Percentiles rank a stretch among this genome's conserved stretches.
phyloP scores from a whole-genome alignment of 345 rosid species.

The Alliaria petiolata region DNA sequence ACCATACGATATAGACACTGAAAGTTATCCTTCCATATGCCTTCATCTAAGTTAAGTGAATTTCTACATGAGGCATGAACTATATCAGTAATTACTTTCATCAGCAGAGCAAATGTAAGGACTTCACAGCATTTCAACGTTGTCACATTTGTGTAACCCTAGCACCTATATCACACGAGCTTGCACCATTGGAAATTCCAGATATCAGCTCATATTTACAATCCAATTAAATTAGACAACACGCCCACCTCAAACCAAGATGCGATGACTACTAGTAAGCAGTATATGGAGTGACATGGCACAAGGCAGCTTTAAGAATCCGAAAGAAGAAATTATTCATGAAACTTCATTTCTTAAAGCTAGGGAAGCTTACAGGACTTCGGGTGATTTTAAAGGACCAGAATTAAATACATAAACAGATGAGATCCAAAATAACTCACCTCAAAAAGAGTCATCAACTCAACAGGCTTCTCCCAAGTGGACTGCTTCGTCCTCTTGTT shows the following conservation, averaged over 20 bases:
- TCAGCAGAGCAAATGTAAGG: constrained; percentile 13
- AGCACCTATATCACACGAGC: constrained; percentile 11
- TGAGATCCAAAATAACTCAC: constrained; percentile 41
- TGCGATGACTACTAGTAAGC: not conserved
- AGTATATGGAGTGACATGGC: not conserved
- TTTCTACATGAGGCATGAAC: constrained; percentile 6
- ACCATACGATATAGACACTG: constrained; percentile 1
- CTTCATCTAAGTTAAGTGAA: not conserved
- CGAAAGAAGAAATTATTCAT: not conserved
- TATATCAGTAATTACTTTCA: not conserved
- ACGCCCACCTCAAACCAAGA: constrained; percentile 8
- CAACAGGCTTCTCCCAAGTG: constrained; percentile 92
- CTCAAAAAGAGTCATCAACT: constrained; percentile 92
- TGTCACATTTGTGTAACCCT: constrained; percentile 1
- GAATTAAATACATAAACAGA: not conserved
- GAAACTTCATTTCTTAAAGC: constrained; percentile 3
- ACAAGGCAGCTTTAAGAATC: constrained; percentile 9
- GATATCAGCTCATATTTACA: constrained; percentile 5
- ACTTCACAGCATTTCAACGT: constrained; percentile 8
- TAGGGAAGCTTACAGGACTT: constrained; percentile 17
- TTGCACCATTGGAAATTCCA: constrained; percentile 1
- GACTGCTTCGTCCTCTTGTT: constrained; percentile 78
- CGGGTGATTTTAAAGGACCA: not conserved
- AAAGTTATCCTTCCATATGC: not conserved
- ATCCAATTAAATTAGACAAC: not conserved